phyloP scores from a whole-genome alignment of 1,139 yeast species.

The Kluyveromyces sp. region DNA sequence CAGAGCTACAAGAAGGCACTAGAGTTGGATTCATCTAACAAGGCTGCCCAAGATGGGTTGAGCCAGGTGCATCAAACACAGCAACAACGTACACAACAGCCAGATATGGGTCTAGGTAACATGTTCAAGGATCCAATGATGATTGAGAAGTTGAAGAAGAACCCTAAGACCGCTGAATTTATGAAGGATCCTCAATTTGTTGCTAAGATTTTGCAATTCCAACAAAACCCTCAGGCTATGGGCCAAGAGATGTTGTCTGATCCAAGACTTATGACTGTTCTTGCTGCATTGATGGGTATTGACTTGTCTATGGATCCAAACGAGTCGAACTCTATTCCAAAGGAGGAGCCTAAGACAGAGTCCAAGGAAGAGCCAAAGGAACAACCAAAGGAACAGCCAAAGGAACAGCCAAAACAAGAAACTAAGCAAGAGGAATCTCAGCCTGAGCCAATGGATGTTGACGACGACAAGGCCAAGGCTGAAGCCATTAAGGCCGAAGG shows the following conservation, averaged over 20 bases:
- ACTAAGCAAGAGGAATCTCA: conserved; percentile 26
- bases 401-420: conserved; percentile 18
- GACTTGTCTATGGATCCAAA: conserved; percentile 45
- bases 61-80: conserved; percentile 44
- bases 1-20: conserved; percentile 71
- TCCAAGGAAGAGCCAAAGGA: conserved; percentile 27
- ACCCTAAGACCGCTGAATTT: conserved; percentile 82
- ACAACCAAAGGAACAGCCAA: conserved; percentile 14
- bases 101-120: conserved; percentile 70
- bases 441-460: conserved; percentile 33
- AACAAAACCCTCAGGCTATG: conserved; percentile 64
- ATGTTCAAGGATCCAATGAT: conserved; percentile 77
- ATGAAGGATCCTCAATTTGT: conserved; percentile 86
- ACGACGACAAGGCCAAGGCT: conserved; percentile 46
- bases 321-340: conserved; percentile 22
- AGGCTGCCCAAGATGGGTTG: conserved; percentile 83
- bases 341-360: conserved; percentile 18
- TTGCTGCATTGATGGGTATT: conserved; percentile 83
- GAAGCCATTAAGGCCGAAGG: conserved; percentile 81
- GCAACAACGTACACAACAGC: conserved; percentile 32
- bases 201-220: conserved; percentile 57
- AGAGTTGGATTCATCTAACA: conserved; percentile 71
- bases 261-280: conserved; percentile 80
- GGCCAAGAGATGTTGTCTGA: conserved; percentile 62
- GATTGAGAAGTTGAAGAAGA: conserved; percentile 62